Percentiles rank a stretch among this genome's conserved stretches.
phyloP scores from a whole-genome alignment of 164 flowering plant genomes.

The Magnolia kwangsiensis region DNA sequence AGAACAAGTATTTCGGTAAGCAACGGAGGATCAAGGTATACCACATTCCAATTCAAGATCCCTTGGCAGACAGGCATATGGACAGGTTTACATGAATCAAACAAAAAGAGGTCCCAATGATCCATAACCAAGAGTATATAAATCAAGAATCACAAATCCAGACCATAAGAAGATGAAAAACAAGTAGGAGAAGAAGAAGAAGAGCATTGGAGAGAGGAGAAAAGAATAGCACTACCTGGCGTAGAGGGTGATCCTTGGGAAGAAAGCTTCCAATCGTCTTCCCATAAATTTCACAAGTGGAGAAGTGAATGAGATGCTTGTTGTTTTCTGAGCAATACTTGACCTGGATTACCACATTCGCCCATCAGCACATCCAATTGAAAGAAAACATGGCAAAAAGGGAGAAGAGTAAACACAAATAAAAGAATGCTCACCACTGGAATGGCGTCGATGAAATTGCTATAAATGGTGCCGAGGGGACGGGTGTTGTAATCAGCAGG shows the following conservation, averaged over 20 bases:
- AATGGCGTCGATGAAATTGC: slow-evolving; percentile 82
- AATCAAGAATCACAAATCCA: too few relatives aligned
- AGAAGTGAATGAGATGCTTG: slow-evolving; percentile 97
- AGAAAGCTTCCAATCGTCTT: slow-evolving; percentile 91
- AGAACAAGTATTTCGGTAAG: too few relatives aligned
- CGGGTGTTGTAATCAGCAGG: slow-evolving; percentile 89
- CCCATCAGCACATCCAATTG: slow-evolving; percentile 10
- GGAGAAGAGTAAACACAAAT: too few relatives aligned
- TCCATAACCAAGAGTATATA: too few relatives aligned
- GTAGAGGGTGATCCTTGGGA: slow-evolving; percentile 82
- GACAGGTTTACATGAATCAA: too few relatives aligned
- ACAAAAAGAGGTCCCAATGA: too few relatives aligned
- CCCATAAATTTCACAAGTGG: slow-evolving; percentile 97
- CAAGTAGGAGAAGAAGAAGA: background rate
- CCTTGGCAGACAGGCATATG: too few relatives aligned
- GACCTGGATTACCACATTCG: slow-evolving; percentile 41
- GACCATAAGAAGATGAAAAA: too few relatives aligned
- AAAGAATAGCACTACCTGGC: slow-evolving; percentile 45
- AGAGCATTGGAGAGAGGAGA: background rate
- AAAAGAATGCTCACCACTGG: slow-evolving; percentile 54
- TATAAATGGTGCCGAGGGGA: slow-evolving; percentile 75
- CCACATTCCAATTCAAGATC: too few relatives aligned
- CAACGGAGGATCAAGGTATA: too few relatives aligned
- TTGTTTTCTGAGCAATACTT: slow-evolving; percentile 92
- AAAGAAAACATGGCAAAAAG: slow-evolving; percentile 1